These are phyloP conservation scores for Lachancea kluyveri DNA, from an alignment of 805 yeast species.

Conservation along the genomic window DNA sequence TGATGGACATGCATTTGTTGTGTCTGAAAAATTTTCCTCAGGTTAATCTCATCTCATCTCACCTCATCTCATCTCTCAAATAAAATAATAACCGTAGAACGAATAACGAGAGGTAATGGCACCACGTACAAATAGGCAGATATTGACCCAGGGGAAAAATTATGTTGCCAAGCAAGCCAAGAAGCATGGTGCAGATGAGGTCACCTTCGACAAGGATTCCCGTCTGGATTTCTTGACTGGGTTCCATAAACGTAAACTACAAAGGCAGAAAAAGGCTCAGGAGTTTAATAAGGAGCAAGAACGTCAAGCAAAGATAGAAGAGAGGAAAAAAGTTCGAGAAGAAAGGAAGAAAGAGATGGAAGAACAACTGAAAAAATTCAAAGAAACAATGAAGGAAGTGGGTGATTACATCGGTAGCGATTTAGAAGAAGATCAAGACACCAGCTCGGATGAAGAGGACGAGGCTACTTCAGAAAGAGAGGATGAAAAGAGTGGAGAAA, in stretches of 20 bases:
- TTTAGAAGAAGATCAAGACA: constrained; percentile 16
- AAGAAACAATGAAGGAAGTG: constrained; percentile 26
- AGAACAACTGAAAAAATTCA: constrained; percentile 40
- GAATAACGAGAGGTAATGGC: constrained; percentile 13
- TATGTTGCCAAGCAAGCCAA: constrained; percentile 65
- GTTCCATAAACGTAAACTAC: constrained; percentile 87
- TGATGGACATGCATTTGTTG: not conserved
- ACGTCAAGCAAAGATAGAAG: constrained; percentile 64
- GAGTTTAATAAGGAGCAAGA: constrained; percentile 73
- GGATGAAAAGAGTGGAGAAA: constrained; percentile 23
- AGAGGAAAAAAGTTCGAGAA: constrained; percentile 54
- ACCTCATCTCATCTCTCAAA: constrained; percentile 10
- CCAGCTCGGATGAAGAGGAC: constrained; percentile 17
- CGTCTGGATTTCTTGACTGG: constrained; percentile 86
- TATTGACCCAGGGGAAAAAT: constrained; percentile 80
- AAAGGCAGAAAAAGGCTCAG: constrained; percentile 81
- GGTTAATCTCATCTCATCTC: constrained; percentile 16
- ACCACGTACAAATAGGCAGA: constrained; percentile 58
- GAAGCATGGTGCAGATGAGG: constrained; percentile 72
- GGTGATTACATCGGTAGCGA: constrained; percentile 19
- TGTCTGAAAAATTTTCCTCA: not conserved
- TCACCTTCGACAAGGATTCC: constrained; percentile 74
- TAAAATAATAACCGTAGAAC: not conserved
- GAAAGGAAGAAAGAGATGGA: constrained; percentile 64
- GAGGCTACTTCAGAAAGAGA: constrained; percentile 18